A percentile compares a stretch with the other conserved stretches of the same genome.
phyloP scores from a whole-genome alignment of 2,329 filamentous ascomycete species.

The Diaporthe amygdali region DNA sequence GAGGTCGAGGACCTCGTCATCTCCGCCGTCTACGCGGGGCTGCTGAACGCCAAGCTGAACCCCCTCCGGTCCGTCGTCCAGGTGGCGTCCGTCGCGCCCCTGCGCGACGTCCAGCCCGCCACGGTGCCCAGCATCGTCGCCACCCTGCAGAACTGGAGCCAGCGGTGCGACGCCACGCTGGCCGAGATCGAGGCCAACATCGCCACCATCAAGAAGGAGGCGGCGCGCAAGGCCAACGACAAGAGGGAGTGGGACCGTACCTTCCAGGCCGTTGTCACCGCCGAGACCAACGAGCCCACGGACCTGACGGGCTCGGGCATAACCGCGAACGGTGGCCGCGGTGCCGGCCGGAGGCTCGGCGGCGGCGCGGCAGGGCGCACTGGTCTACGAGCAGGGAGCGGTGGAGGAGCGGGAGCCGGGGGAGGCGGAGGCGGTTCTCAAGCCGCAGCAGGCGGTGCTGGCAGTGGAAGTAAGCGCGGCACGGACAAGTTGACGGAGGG shows the following conservation, averaged over 20 bases:
- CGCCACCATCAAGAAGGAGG: conserved; percentile 64
- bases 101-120: conserved; percentile 82
- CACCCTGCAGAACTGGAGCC: conserved; percentile 76
- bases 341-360: conserved; percentile 24
- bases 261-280: conserved; percentile 55
- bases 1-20: conserved; percentile 88
- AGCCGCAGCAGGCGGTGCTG: neutral
- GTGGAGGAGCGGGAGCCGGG: neutral
- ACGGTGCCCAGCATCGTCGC: conserved; percentile 72
- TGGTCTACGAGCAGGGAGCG: neutral
- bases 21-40: conserved; percentile 82
- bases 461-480: conserved; percentile 24
- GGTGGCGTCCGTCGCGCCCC: conserved; percentile 80
- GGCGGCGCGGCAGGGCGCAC: conserved; percentile 17
- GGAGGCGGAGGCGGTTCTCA: neutral
- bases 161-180: conserved; percentile 77
- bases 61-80: conserved; percentile 76
- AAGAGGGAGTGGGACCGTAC: conserved; percentile 52
- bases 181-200: conserved; percentile 79
- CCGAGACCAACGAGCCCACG: conserved; percentile 38
- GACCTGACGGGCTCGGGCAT: conserved; percentile 30
- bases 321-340: conserved; percentile 16
- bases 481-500: conserved; percentile 45
- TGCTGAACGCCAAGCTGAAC: conserved; percentile 84
- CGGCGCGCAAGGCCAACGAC: conserved; percentile 57